Conservation (phyloP, 306 rosid genomes). For the Cicer cuneatum region DNA sequence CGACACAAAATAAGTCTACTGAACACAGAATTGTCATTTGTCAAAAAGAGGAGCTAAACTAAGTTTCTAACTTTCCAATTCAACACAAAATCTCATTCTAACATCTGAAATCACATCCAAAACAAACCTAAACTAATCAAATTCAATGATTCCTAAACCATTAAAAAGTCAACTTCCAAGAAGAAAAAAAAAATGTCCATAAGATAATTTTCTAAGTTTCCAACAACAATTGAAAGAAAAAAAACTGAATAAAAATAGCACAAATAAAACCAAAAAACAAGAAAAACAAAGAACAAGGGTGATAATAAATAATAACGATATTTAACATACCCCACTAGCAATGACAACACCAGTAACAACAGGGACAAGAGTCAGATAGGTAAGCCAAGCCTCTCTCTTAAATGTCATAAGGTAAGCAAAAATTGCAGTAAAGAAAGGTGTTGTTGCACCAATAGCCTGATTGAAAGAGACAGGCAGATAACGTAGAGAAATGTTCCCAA, state of each 20-base stretch:
- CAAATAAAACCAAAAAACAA: background rate
- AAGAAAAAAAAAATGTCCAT: background rate
- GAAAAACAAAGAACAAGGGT: slow-evolving; percentile 1
- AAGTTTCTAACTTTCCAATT: slow-evolving; percentile 23
- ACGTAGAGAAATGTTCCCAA: slow-evolving; percentile 87
- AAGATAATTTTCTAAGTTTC: slow-evolving; percentile 31
- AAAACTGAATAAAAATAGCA: slow-evolving; percentile 29
- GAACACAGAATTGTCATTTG: slow-evolving; percentile 4
- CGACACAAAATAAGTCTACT: slow-evolving; percentile 9
- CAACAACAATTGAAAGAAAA: no score
- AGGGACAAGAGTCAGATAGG: slow-evolving; percentile 90
- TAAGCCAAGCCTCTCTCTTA: slow-evolving; percentile 98
- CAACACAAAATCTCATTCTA: slow-evolving; percentile 12
- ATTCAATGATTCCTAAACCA: background rate
- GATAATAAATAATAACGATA: background rate
- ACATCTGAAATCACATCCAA: slow-evolving; percentile 20
- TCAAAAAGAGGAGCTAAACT: slow-evolving; percentile 18
- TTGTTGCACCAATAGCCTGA: slow-evolving; percentile 96
- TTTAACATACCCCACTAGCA: slow-evolving; percentile 88
- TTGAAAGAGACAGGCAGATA: slow-evolving; percentile 93
- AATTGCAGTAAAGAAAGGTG: slow-evolving; percentile 96
- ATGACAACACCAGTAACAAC: slow-evolving; percentile 95
- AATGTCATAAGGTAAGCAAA: slow-evolving; percentile 92
- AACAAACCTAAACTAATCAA: slow-evolving; percentile 22
- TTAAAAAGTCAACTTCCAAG: slow-evolving; percentile 13